Conservation (phyloP, 257 asterid genomes). For the Fraxinus anomala region DNA sequence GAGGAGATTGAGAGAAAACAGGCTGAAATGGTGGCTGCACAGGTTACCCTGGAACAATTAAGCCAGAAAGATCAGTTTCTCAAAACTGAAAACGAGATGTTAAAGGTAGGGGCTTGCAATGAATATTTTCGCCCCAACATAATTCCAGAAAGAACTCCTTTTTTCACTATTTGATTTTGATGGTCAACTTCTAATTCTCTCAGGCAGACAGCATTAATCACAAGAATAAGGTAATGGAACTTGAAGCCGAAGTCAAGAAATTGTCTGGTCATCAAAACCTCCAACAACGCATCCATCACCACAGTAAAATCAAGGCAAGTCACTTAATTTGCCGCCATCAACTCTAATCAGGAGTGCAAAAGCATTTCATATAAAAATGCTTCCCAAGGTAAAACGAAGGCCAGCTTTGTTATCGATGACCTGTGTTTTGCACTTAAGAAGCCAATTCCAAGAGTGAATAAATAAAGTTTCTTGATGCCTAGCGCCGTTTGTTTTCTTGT, state of each 20-base stretch:
- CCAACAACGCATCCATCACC: constrained; percentile 98
- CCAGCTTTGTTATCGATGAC: background rate
- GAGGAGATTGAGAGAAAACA: constrained; percentile 93
- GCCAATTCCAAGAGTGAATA: background rate
- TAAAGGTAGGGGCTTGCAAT: constrained; percentile 54
- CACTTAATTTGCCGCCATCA: background rate
- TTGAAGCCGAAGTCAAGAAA: constrained; percentile 76
- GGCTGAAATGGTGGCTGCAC: constrained; percentile 83
- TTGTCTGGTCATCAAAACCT: constrained; percentile 92
- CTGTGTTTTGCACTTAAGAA: background rate
- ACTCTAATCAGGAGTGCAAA: background rate
- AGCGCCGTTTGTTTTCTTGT: background rate
- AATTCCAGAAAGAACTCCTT: constrained; percentile 7
- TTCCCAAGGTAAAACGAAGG: background rate
- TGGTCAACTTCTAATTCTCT: constrained; percentile 18
- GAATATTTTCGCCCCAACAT: background rate
- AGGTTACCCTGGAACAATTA: constrained; percentile 66
- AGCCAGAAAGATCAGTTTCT: constrained; percentile 62
- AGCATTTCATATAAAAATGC: background rate
- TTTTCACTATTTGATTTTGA: constrained; percentile 19
- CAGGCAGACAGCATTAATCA: constrained; percentile 68
- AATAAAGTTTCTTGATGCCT: background rate
- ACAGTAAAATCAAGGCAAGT: constrained; percentile 85
- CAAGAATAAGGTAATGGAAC: constrained; percentile 69
- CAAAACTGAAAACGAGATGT: constrained; percentile 71